Percentiles rank a stretch among this genome's conserved stretches.
Conservation (phyloP, 2,329 filamentous ascomycete species). For the Calonectria ilicicola region DNA sequence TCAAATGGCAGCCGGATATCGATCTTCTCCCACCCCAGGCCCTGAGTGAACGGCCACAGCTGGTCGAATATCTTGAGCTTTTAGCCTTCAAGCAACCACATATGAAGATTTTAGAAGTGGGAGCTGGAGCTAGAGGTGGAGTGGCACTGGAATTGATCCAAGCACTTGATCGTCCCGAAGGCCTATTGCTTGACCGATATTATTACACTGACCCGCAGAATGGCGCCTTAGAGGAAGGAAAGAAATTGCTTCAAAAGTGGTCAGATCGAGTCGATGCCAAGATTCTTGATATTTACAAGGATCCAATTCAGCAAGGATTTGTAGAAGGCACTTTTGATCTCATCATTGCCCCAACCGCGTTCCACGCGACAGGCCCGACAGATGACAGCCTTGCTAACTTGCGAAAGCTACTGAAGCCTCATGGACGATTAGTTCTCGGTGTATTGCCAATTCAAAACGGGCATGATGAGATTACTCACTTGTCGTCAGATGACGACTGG, state of each 20-base stretch:
- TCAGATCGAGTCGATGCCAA: slow-evolving; percentile 7
- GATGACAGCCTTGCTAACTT: slow-evolving; percentile 15
- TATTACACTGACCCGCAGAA: not conserved
- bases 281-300: slow-evolving; percentile 10
- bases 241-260: slow-evolving; percentile 11
- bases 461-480: not conserved
- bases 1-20: slow-evolving; percentile 22
- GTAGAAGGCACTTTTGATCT: slow-evolving; percentile 17
- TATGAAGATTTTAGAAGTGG: slow-evolving; percentile 25
- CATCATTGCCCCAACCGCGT: slow-evolving; percentile 10
- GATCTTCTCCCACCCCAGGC: slow-evolving; percentile 12
- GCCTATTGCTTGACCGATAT: slow-evolving; percentile 16
- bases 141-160: slow-evolving; percentile 13
- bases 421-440: slow-evolving; percentile 15
- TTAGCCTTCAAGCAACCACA: slow-evolving; percentile 27
- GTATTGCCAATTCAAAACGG: not conserved
- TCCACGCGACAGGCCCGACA: not conserved
- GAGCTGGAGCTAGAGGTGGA: not conserved
- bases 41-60: not conserved
- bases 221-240: slow-evolving; percentile 2
- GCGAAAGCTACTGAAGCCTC: slow-evolving; percentile 19
- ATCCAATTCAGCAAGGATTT: slow-evolving; percentile 15
- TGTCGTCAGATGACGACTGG: not conserved
- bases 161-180: slow-evolving; percentile 17
- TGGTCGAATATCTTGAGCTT: slow-evolving; percentile 19